Conservation (phyloP, 202 grass and related monocot species). For the Bolboschoenoplectus hybrid region DNA sequence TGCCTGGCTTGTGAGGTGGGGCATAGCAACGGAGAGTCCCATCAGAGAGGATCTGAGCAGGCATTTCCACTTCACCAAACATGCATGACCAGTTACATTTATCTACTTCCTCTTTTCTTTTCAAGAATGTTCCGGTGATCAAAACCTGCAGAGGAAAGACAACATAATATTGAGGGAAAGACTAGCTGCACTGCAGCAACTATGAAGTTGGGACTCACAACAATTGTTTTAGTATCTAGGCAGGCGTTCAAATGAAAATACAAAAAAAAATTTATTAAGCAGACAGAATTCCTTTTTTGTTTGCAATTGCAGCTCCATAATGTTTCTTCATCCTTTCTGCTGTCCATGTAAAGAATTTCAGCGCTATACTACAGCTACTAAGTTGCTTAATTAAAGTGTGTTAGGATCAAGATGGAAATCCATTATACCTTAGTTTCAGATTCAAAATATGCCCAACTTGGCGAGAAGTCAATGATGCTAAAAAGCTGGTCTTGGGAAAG, state of each 20-base stretch:
- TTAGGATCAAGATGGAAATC: slow-evolving; percentile 17
- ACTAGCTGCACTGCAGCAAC: slow-evolving; percentile 4
- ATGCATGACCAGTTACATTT: slow-evolving; percentile 96
- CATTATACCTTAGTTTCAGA: slow-evolving; percentile 62
- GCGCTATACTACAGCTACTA: not conserved
- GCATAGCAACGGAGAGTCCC: slow-evolving; percentile 83
- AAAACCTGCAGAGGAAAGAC: slow-evolving; percentile 58
- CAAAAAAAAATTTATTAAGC: not conserved
- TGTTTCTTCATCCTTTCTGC: not conserved
- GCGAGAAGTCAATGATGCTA: slow-evolving; percentile 97
- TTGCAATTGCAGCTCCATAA: not conserved
- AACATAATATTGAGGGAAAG: not conserved
- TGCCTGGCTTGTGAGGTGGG: slow-evolving; percentile 69
- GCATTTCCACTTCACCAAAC: slow-evolving; percentile 93
- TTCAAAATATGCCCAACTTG: slow-evolving; percentile 67
- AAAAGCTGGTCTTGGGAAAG: slow-evolving; percentile 96
- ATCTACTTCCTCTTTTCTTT: slow-evolving; percentile 76
- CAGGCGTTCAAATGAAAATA: not conserved
- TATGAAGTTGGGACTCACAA: slow-evolving; percentile 3
- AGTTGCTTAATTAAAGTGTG: slow-evolving; percentile 2
- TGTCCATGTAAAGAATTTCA: not conserved
- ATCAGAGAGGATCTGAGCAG: slow-evolving; percentile 77
- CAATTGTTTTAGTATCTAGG: not conserved
- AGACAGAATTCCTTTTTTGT: not conserved
- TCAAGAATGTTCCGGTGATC: slow-evolving; percentile 93